phyloP scores from a whole-genome alignment of 2,329 filamentous ascomycete species.

The Penicillium frequentans region DNA sequence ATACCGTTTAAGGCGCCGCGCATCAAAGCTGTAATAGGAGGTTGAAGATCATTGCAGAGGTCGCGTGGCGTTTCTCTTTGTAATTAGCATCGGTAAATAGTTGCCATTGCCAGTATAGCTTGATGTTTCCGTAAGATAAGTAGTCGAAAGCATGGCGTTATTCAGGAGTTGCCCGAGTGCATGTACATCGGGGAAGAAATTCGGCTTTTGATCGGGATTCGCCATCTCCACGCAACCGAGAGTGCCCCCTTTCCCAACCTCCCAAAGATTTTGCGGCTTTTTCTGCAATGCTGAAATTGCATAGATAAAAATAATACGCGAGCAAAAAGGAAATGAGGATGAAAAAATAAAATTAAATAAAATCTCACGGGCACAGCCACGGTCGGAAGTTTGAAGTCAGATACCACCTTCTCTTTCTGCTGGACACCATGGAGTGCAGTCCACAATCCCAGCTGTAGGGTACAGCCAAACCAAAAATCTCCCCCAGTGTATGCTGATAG shows the following conservation, averaged over 20 bases:
- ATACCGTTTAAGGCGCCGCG: neutral
- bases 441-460: too few species aligned
- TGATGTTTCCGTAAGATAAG: neutral
- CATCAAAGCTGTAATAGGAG: neutral
- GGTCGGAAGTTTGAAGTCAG: constrained; percentile 2
- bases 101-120: neutral
- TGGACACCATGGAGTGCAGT: neutral
- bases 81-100: neutral
- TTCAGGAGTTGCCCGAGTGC: too few species aligned
- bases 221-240: neutral
- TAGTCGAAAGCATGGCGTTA: neutral
- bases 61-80: neutral
- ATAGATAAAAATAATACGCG: neutral
- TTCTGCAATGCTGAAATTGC: neutral
- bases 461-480: too few species aligned
- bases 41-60: neutral
- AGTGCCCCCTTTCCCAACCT: neutral
- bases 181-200: neutral
- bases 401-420: constrained; percentile 7
- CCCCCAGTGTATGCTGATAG: neutral
- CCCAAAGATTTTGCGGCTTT: neutral
- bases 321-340: neutral
- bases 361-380: constrained; percentile 1
- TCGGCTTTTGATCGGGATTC: neutral
- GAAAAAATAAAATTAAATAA: neutral